phyloP scores from a whole-genome alignment of 371 early-diverging fungal species.

The Circinella minor region DNA sequence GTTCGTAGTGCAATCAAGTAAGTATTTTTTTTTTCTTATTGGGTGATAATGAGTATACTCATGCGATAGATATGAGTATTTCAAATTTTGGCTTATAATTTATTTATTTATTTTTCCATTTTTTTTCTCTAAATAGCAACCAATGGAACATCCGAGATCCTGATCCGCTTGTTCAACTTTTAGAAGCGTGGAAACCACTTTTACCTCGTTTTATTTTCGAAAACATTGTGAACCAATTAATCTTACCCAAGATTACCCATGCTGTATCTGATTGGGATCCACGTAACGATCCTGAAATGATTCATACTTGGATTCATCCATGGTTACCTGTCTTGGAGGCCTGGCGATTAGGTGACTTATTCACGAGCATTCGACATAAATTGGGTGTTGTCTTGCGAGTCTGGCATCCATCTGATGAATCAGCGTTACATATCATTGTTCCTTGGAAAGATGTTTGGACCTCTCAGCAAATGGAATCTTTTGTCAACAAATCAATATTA shows the following conservation, averaged over 20 bases:
- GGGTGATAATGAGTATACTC: too few species aligned
- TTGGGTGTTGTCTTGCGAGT: slow-evolving; percentile 59
- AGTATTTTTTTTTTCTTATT: slow-evolving; percentile 21
- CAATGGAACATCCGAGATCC: slow-evolving; percentile 74
- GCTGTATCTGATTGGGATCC: slow-evolving; percentile 77
- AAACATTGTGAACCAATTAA: slow-evolving; percentile 77
- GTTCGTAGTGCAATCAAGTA: slow-evolving; percentile 81
- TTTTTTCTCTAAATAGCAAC: slow-evolving; percentile 48
- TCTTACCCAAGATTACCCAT: slow-evolving; percentile 74
- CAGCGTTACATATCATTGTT: slow-evolving; percentile 57
- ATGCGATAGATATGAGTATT: too few species aligned
- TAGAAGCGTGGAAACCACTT: slow-evolving; percentile 75
- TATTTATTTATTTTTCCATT: too few species aligned
- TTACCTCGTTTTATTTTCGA: slow-evolving; percentile 76
- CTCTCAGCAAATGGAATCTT: slow-evolving; percentile 55
- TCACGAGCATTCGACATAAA: slow-evolving; percentile 68
- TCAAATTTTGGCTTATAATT: too few species aligned
- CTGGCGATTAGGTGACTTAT: slow-evolving; percentile 60
- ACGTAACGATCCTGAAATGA: slow-evolving; percentile 64
- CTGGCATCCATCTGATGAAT: slow-evolving; percentile 75
- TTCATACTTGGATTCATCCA: slow-evolving; percentile 85
- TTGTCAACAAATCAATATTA: slow-evolving; percentile 65
- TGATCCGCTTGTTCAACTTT: slow-evolving; percentile 66
- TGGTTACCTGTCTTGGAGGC: slow-evolving; percentile 79
- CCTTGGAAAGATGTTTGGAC: slow-evolving; percentile 80